A percentile compares a stretch with the other conserved stretches of the same genome.
phyloP scores from a whole-genome alignment of 768 basidiomycete species.

The Lentinula detonsa region DNA sequence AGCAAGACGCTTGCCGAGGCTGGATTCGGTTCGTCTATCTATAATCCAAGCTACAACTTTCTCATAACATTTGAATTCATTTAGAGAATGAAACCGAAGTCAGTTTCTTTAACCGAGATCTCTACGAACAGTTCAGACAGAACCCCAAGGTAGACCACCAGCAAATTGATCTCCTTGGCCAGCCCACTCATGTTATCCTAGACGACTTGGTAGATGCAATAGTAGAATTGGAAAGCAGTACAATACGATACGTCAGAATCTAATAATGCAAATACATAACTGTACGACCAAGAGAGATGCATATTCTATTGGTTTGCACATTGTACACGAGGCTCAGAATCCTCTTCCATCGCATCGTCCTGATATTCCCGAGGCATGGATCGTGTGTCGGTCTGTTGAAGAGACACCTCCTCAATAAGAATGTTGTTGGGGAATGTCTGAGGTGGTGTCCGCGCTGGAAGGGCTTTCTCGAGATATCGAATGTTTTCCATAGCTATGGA shows the following conservation, averaged over 20 bases:
- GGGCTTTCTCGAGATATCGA: conserved; percentile 73
- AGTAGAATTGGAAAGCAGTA: neutral
- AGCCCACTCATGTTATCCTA: neutral
- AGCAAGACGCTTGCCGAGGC: conserved; percentile 55
- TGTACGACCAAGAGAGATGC: conserved; percentile 11
- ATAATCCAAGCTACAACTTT: neutral
- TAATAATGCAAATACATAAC: conserved; percentile 10
- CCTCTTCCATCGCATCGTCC: conserved; percentile 92
- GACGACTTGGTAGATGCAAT: neutral
- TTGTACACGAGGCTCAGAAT: conserved; percentile 87
- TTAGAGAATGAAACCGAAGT: conserved; percentile 95
- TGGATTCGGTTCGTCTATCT: conserved; percentile 63
- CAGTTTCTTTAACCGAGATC: conserved; percentile 77
- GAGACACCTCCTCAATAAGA: conserved; percentile 75
- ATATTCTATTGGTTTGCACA: conserved; percentile 79
- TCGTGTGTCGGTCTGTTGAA: conserved; percentile 75
- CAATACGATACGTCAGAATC: conserved; percentile 13
- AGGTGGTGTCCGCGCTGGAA: conserved; percentile 70
- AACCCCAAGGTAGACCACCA: conserved; percentile 65
- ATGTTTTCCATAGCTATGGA: conserved; percentile 61
- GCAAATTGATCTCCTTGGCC: neutral
- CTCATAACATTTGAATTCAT: neutral
- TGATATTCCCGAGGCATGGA: conserved; percentile 39
- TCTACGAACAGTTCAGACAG: conserved; percentile 76
- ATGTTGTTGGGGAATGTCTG: conserved; percentile 63